A percentile compares a stretch with the other conserved stretches of the same genome.
These are phyloP conservation scores for Talaromyces sp. DNA, from an alignment of 2,329 filamentous ascomycete species.

Conservation along the genomic window DNA sequence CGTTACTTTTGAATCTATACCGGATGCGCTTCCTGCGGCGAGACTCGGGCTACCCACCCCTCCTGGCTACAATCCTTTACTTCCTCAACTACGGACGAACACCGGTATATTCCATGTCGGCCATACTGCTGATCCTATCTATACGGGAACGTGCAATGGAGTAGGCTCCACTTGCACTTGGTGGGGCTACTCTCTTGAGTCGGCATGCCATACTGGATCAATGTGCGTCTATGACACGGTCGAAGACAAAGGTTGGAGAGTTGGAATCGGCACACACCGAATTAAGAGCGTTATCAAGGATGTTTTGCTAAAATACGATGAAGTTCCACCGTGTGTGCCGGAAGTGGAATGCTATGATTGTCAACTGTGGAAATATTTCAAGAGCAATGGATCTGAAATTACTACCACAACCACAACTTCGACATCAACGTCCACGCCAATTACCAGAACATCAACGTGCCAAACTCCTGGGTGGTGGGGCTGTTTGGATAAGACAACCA, in stretches of 20 bases:
- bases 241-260: constrained; percentile 83
- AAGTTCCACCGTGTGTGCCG: constrained; percentile 68
- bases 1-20: constrained; percentile 91
- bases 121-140: constrained; percentile 92
- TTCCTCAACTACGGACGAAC: constrained; percentile 65
- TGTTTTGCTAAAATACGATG: constrained; percentile 77
- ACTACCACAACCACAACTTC: constrained; percentile 62
- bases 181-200: constrained; percentile 89
- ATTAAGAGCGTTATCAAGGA: constrained; percentile 85
- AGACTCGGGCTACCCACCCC: constrained; percentile 82
- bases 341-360: constrained; percentile 86
- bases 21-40: constrained; percentile 79
- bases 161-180: constrained; percentile 85
- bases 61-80: constrained; percentile 67
- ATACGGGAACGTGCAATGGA: constrained; percentile 87
- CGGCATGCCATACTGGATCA: constrained; percentile 81
- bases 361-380: constrained; percentile 88
- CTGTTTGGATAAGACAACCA: constrained; percentile 46
- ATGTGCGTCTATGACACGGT: constrained; percentile 94
- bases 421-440: constrained; percentile 55
- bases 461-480: constrained; percentile 93
- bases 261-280: constrained; percentile 85
- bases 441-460: constrained; percentile 77
- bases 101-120: constrained; percentile 88
- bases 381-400: constrained; percentile 80